These are phyloP conservation scores for Ceratobasidium sp. DNA, from an alignment of 1,284 basidiomycete species.

Conservation along the genomic window DNA sequence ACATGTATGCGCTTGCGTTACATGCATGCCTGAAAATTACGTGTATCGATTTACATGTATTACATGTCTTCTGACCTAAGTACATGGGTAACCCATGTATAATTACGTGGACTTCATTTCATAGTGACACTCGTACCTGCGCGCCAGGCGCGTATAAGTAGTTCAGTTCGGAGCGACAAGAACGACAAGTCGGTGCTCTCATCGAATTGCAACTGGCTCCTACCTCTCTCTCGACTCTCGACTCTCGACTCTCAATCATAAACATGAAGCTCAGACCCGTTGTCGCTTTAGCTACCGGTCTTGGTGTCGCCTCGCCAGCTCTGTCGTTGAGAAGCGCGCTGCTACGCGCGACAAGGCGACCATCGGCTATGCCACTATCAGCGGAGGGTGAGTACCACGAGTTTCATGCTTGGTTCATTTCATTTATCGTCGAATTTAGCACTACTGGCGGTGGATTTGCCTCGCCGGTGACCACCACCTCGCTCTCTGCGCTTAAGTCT, in stretches of 20 bases:
- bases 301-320: slow-evolving; percentile 6
- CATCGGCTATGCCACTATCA: slow-evolving; percentile 7
- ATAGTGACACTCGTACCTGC: too few relatives aligned
- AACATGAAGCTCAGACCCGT: slow-evolving; percentile 13
- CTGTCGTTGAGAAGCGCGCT: slow-evolving; percentile 16
- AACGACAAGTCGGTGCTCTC: not conserved
- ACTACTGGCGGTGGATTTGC: slow-evolving; percentile 40
- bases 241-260: not conserved
- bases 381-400: not conserved
- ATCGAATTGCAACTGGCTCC: not conserved
- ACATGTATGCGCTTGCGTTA: too few relatives aligned
- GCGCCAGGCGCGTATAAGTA: too few relatives aligned
- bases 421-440: not conserved
- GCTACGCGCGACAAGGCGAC: not conserved
- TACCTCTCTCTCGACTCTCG: not conserved
- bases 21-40: too few relatives aligned
- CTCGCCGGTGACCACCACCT: slow-evolving; percentile 29
- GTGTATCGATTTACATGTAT: too few relatives aligned
- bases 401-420: not conserved
- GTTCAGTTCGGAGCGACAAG: too few relatives aligned
- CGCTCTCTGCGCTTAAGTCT: slow-evolving; percentile 48
- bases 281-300: not conserved
- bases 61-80: too few relatives aligned
- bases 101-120: too few relatives aligned
- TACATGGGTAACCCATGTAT: too few relatives aligned